A percentile compares a stretch with the other conserved stretches of the same genome.
Evolutionary conservation across 306 rosid genomes (phyloP).

Genomic region (Astragalus glycyphyllos): DNA sequence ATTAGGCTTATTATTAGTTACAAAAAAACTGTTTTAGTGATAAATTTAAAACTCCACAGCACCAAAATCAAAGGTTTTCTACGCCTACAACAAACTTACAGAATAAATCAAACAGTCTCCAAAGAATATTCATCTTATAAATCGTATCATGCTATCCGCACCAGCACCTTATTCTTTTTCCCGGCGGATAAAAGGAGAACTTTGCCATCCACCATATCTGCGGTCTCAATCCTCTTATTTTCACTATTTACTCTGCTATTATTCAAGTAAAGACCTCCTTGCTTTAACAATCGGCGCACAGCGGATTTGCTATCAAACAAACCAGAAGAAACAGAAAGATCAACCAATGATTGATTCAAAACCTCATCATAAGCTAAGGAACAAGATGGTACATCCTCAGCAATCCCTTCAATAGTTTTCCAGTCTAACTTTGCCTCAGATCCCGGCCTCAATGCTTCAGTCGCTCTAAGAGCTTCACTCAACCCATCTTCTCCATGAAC

Average conservation of each 20-base stretch:
- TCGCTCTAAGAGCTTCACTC: constrained; percentile 80
- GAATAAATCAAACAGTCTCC: constrained; percentile 19
- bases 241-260: constrained; percentile 78
- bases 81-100: constrained; percentile 36
- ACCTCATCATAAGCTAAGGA: constrained; percentile 73
- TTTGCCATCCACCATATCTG: constrained; percentile 86
- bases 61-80: constrained; percentile 29
- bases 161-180: constrained; percentile 93
- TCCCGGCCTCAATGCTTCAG: constrained; percentile 90
- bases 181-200: constrained; percentile 92
- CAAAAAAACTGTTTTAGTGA: neutral
- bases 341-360: constrained; percentile 65
- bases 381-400: constrained; percentile 88
- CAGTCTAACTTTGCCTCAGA: constrained; percentile 88
- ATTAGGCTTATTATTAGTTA: neutral
- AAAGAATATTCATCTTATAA: constrained; percentile 42
- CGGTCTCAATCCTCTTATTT: constrained; percentile 63
- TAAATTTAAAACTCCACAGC: neutral
- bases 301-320: constrained; percentile 88
- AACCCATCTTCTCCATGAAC: constrained; percentile 94
- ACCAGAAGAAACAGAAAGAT: constrained; percentile 87
- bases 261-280: constrained; percentile 95
- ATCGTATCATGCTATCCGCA: constrained; percentile 61
- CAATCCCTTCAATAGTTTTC: constrained; percentile 82
- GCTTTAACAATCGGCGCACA: constrained; percentile 86